A percentile compares a stretch with the other conserved stretches of the same genome.
phyloP scores from a whole-genome alignment of 1,284 basidiomycete genomes.

The Ceratobasidium sp. region DNA sequence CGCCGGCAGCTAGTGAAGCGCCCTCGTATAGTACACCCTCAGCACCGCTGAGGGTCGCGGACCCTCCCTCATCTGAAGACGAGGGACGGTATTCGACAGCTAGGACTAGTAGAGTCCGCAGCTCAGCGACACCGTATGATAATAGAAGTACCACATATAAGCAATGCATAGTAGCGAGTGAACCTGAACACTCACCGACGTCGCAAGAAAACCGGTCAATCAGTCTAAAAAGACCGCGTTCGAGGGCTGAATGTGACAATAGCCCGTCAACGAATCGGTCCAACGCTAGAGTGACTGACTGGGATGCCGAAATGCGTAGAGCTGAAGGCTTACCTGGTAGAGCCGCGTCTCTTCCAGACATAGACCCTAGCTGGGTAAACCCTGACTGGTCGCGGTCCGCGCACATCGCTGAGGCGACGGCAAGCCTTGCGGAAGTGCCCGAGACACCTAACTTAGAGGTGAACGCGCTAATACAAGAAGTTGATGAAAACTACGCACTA shows the following conservation, averaged over 20 bases:
- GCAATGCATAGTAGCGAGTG: constrained; percentile 9
- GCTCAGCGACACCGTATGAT: background rate
- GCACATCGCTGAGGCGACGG: no score
- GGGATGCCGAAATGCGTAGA: background rate
- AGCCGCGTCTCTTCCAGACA: background rate
- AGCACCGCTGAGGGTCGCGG: background rate
- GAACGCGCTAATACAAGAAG: constrained; percentile 20
- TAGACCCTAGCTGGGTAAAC: background rate
- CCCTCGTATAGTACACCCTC: background rate
- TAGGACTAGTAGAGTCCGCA: background rate
- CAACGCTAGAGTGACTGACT: background rate
- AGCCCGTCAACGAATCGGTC: background rate
- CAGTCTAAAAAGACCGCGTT: background rate
- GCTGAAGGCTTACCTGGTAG: background rate
- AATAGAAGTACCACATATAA: no score
- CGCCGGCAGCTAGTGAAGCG: background rate
- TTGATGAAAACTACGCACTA: background rate
- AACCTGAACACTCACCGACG: background rate
- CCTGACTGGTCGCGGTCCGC: background rate
- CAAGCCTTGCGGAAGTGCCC: no score
- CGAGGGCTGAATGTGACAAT: background rate
- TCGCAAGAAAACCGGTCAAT: background rate
- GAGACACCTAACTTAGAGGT: no score
- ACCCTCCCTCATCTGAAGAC: background rate
- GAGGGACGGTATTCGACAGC: background rate